phyloP scores from a whole-genome alignment of 768 basidiomycete species.

The Termitomyces sp. region DNA sequence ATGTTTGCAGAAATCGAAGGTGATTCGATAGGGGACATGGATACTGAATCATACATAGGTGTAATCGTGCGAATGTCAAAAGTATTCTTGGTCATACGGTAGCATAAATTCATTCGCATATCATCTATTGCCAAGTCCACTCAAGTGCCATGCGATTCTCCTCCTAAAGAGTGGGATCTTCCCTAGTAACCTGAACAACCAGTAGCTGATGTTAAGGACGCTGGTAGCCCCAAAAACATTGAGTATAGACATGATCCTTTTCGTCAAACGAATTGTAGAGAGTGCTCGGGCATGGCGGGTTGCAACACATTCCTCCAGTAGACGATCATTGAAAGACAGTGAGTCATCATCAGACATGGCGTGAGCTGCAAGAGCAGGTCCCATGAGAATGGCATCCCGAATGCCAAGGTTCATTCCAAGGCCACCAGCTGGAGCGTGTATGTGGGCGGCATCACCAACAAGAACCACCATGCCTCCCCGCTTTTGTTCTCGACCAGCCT shows the following conservation, averaged over 20 bases:
- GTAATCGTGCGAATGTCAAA: neutral
- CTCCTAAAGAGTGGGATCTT: constrained; percentile 11
- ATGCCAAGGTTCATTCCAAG: constrained; percentile 58
- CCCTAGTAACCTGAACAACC: constrained; percentile 12
- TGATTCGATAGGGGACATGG: neutral
- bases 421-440: constrained; percentile 50
- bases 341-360: constrained; percentile 9
- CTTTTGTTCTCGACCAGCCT: neutral
- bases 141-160: constrained; percentile 15
- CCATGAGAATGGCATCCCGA: constrained; percentile 45
- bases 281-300: constrained; percentile 34
- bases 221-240: constrained; percentile 2
- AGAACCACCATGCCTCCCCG: constrained; percentile 13
- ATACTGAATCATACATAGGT: neutral
- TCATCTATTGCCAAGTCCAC: constrained; percentile 18
- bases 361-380: constrained; percentile 34
- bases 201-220: constrained; percentile 10
- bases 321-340: constrained; percentile 19
- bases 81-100: neutral
- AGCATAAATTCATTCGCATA: neutral
- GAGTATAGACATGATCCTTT: constrained; percentile 20
- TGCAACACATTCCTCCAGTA: constrained; percentile 29
- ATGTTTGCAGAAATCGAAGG: neutral
- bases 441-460: constrained; percentile 36
- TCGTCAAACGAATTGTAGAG: constrained; percentile 35